A percentile compares a stretch with the other conserved stretches of the same genome.
phyloP scores from a whole-genome alignment of 345 rosid species.

The Draba incana region DNA sequence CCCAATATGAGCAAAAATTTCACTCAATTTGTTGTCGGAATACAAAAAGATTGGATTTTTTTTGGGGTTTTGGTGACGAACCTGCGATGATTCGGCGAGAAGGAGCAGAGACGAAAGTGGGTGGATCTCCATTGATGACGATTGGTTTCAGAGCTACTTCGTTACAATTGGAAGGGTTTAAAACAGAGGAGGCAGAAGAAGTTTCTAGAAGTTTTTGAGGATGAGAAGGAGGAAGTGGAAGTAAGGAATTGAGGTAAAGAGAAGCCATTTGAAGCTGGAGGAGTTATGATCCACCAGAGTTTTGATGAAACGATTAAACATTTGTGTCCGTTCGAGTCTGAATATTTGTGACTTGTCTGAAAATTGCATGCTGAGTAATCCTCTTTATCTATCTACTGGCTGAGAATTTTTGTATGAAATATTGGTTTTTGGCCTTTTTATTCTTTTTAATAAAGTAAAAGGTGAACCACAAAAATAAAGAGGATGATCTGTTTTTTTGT shows the following conservation, averaged over 20 bases:
- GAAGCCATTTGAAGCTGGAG: constrained; percentile 58
- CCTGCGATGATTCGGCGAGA: constrained; percentile 90
- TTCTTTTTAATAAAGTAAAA: no score
- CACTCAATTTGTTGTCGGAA: neutral
- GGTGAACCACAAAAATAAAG: no score
- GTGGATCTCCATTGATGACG: constrained; percentile 71
- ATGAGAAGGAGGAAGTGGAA: constrained; percentile 53
- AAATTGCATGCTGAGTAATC: constrained; percentile 36
- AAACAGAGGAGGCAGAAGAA: constrained; percentile 41
- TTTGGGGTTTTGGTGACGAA: constrained; percentile 13
- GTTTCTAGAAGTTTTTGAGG: constrained; percentile 51
- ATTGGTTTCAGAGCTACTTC: constrained; percentile 60
- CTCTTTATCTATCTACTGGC: constrained; percentile 28
- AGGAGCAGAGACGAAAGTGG: constrained; percentile 92
- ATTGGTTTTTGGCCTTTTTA: neutral
- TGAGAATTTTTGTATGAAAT: constrained; percentile 20
- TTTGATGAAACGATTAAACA: constrained; percentile 26
- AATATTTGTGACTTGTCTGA: constrained; percentile 18
- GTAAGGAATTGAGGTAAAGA: constrained; percentile 60
- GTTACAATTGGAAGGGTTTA: constrained; percentile 26
- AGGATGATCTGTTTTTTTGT: no score
- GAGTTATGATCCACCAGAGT: constrained; percentile 32
- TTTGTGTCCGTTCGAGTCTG: constrained; percentile 27
- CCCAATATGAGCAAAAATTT: neutral
- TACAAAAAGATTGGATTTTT: constrained; percentile 25